A percentile compares a stretch with the other conserved stretches of the same genome.
Evolutionary conservation across 106 monocot genomes (phyloP).

Genomic region (Allium cepa): DNA sequence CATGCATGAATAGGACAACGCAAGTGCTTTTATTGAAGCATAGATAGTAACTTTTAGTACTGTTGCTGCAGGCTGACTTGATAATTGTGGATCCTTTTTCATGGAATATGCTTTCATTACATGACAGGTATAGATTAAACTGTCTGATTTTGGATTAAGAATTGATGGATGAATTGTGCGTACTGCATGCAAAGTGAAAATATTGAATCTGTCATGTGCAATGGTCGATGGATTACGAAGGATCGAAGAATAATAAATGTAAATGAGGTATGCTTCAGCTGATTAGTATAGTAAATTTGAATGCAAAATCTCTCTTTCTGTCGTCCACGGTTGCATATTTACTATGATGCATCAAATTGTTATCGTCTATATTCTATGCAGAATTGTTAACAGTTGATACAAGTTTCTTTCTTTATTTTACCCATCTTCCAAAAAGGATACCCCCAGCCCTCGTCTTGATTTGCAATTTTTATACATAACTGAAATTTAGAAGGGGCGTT

Average conservation of each 20-base stretch:
- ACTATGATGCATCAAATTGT: neutral
- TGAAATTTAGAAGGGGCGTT: no score
- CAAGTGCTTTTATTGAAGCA: neutral
- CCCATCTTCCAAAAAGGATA: no score
- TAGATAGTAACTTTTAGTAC: neutral
- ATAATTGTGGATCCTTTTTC: conserved; percentile 70
- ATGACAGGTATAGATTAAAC: conserved; percentile 50
- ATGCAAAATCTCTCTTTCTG: neutral
- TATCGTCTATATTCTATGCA: neutral
- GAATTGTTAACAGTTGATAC: neutral
- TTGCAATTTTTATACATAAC: no score
- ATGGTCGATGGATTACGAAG: conserved; percentile 86
- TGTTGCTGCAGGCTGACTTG: conserved; percentile 65
- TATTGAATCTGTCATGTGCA: conserved; percentile 87
- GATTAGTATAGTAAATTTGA: neutral
- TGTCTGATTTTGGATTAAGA: neutral
- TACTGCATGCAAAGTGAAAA: conserved; percentile 87
- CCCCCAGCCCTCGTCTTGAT: no score
- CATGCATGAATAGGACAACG: neutral
- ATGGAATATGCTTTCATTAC: conserved; percentile 85
- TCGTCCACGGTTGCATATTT: neutral
- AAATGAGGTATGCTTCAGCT: conserved; percentile 54
- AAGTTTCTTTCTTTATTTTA: neutral
- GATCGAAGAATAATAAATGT: conserved; percentile 53
- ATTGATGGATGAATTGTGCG: conserved; percentile 9